Evolutionary conservation across 1,139 yeast species (phyloP).

Genomic region (Nadsonia starkeyi-henricii): DNA sequence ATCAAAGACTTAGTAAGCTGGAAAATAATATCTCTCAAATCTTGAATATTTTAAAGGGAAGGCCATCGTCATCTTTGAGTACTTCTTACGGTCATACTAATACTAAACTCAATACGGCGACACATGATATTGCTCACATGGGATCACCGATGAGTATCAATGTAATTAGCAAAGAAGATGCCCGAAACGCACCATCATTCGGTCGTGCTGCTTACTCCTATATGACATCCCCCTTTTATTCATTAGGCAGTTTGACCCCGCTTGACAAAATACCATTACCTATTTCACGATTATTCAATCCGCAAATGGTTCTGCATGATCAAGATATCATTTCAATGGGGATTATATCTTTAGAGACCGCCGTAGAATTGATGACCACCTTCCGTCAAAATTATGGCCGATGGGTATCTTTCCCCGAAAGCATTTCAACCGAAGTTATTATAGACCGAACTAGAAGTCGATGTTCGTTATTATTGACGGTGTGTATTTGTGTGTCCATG

Average conservation of each 20-base stretch:
- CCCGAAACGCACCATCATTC: constrained; percentile 22
- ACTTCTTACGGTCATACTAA: not conserved
- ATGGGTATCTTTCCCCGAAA: constrained; percentile 64
- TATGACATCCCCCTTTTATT: constrained; percentile 36
- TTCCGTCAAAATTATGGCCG: constrained; percentile 59
- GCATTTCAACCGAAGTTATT: constrained; percentile 35
- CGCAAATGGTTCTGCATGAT: constrained; percentile 20
- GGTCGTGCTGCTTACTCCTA: constrained; percentile 30
- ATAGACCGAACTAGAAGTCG: constrained; percentile 37
- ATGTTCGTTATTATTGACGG: constrained; percentile 51
- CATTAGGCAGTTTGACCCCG: constrained; percentile 28
- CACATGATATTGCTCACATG: not conserved
- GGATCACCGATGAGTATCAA: not conserved
- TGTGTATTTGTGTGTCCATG: constrained; percentile 49
- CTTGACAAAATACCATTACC: constrained; percentile 30
- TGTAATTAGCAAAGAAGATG: constrained; percentile 1
- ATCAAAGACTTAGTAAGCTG: constrained; percentile 12
- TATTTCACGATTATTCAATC: constrained; percentile 29
- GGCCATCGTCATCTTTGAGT: not conserved
- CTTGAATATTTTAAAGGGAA: constrained; percentile 11
- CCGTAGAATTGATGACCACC: constrained; percentile 36
- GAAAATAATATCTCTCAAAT: constrained; percentile 17
- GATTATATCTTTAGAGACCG: constrained; percentile 37
- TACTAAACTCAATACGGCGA: not conserved
- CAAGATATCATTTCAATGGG: constrained; percentile 37